These are phyloP conservation scores for Fistulina hepatica DNA, from an alignment of 1,284 basidiomycete genomes.

Conservation along the genomic window DNA sequence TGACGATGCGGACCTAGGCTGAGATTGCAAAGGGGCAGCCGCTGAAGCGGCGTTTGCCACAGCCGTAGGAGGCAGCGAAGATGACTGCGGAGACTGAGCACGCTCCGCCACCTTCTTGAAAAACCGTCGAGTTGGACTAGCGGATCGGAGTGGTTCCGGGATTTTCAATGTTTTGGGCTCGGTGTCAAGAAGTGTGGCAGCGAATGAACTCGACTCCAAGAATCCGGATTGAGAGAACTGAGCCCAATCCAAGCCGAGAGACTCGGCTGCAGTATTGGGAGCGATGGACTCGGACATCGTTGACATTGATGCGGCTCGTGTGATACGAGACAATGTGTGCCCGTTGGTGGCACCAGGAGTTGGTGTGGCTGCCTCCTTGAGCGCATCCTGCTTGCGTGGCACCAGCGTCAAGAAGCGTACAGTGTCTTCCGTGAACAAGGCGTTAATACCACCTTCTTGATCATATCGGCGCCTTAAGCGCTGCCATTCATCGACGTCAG, in stretches of 20 bases:
- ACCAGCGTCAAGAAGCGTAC: slow-evolving; percentile 44
- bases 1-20: slow-evolving; percentile 9
- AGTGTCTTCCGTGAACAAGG: slow-evolving; percentile 59
- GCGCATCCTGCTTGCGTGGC: slow-evolving; percentile 20
- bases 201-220: slow-evolving; percentile 37
- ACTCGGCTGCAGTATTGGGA: slow-evolving; percentile 14
- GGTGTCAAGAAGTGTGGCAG: slow-evolving; percentile 43
- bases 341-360: background rate
- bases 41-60: background rate
- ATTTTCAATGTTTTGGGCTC: slow-evolving; percentile 51
- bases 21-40: background rate
- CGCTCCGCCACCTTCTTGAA: slow-evolving; percentile 15
- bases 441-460: slow-evolving; percentile 15
- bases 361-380: slow-evolving; percentile 11
- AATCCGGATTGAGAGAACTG: slow-evolving; percentile 58
- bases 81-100: slow-evolving; percentile 10
- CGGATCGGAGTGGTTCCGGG: too few relatives aligned
- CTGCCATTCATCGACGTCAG: slow-evolving; percentile 37
- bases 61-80: background rate
- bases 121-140: too few relatives aligned
- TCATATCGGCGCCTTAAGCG: slow-evolving; percentile 34
- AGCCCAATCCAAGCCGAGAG: slow-evolving; percentile 35
- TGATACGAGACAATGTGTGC: too few relatives aligned
- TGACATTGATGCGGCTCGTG: too few relatives aligned
- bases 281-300: slow-evolving; percentile 6